A percentile compares a stretch with the other conserved stretches of the same genome.
These are phyloP conservation scores for Miscanthus sacchariflorus DNA, from an alignment of 202 grass and related monocot species.

Conservation along the genomic window DNA sequence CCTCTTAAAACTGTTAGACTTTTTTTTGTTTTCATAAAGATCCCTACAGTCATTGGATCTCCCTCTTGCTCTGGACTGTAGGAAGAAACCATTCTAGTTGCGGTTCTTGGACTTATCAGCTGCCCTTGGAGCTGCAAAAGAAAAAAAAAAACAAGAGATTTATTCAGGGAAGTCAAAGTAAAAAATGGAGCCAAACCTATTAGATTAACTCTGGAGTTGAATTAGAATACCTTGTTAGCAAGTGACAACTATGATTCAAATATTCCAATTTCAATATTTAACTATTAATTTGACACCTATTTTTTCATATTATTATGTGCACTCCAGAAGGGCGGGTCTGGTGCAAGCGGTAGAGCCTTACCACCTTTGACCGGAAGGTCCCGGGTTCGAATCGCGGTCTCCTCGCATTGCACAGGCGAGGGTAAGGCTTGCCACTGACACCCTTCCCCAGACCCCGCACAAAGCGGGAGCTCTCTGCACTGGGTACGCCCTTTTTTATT, in stretches of 20 bases:
- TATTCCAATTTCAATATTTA: neutral
- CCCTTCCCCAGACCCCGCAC: too few species aligned
- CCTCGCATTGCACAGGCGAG: too few species aligned
- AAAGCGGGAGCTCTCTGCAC: too few species aligned
- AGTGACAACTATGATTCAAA: neutral
- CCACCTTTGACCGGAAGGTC: too few species aligned
- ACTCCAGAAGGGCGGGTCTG: neutral
- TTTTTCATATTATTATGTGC: too few species aligned
- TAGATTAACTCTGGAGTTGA: constrained; percentile 14
- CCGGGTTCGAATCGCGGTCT: too few species aligned
- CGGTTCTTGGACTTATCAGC: constrained; percentile 68
- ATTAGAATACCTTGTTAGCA: constrained; percentile 19
- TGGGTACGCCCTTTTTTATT: too few species aligned
- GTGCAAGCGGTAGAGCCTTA: too few species aligned
- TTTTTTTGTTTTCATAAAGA: constrained; percentile 36
- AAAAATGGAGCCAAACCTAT: constrained; percentile 20
- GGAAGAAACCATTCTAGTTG: constrained; percentile 50
- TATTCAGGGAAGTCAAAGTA: constrained; percentile 1
- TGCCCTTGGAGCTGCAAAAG: constrained; percentile 68
- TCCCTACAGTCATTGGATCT: constrained; percentile 50
- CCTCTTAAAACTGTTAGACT: constrained; percentile 49
- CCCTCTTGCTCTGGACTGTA: constrained; percentile 39
- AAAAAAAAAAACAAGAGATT: neutral
- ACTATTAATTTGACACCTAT: neutral
- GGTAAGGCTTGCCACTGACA: too few species aligned